Percentiles rank a stretch among this genome's conserved stretches.
phyloP scores from a whole-genome alignment of 2,329 filamentous ascomycete genomes.

The Penicillium sp. region DNA sequence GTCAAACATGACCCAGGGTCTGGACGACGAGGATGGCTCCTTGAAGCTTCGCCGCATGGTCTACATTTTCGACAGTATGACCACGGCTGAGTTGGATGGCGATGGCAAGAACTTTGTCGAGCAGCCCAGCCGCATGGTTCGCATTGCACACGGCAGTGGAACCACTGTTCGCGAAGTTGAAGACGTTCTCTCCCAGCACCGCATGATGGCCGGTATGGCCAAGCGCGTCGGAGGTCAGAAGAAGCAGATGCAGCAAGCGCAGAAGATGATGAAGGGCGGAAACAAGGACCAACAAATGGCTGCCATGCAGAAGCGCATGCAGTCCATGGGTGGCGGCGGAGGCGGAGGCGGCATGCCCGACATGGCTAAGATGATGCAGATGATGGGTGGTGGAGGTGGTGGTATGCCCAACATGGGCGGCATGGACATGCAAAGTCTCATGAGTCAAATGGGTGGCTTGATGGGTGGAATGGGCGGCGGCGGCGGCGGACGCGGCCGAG shows the following conservation, averaged over 20 bases:
- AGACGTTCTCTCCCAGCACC: slow-evolving; percentile 93
- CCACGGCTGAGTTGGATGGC: slow-evolving; percentile 88
- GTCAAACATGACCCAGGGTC: slow-evolving; percentile 87
- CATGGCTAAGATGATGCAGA: slow-evolving; percentile 96
- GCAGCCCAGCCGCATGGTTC: slow-evolving; percentile 88
- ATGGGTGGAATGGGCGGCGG: slow-evolving; percentile 51
- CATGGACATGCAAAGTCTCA: slow-evolving; percentile 70
- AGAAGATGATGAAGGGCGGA: slow-evolving; percentile 84
- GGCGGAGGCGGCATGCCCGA: slow-evolving; percentile 71
- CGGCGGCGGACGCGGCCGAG: slow-evolving; percentile 30
- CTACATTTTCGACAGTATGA: slow-evolving; percentile 99
- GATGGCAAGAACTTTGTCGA: slow-evolving; percentile 94
- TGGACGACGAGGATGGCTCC: slow-evolving; percentile 96
- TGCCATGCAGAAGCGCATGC: slow-evolving; percentile 93
- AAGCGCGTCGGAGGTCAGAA: slow-evolving; percentile 98
- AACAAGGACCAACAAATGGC: slow-evolving; percentile 94
- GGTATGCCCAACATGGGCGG: slow-evolving; percentile 62
- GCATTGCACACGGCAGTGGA: slow-evolving; percentile 85
- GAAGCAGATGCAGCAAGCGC: slow-evolving; percentile 95
- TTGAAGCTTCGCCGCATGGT: slow-evolving; percentile 96
- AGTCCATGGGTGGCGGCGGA: slow-evolving; percentile 80
- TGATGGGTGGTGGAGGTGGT: slow-evolving; percentile 73
- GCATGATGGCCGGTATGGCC: slow-evolving; percentile 98
- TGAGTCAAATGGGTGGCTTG: slow-evolving; percentile 72
- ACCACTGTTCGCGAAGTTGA: slow-evolving; percentile 92